Base-by-base conservation (phyloP, 2,329 filamentous ascomycete genomes). In the Dactylellina parvicollis region DNA sequence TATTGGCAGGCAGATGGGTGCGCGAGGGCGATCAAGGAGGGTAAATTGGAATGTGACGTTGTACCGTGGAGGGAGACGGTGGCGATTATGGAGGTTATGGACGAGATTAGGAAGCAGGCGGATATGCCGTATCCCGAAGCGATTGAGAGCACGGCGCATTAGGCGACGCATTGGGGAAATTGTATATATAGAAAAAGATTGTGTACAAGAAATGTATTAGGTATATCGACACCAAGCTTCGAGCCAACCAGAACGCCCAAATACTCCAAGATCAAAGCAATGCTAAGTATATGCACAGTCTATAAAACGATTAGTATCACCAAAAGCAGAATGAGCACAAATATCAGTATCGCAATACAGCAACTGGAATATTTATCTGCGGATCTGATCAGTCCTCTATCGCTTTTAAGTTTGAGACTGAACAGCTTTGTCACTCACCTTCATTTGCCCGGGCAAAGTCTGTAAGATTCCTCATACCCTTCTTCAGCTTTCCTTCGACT, bases 381-480 rank as follows among this genome's bases (percentile, higher is more conserved):
- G 38, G 3, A 30, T 20, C 10, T 14, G 12, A 14, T 38, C 3
- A 14, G 4, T 5, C 12, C 3, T 9, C 16, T 7, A 38, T 5
- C 16, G 12, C 34, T 5, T 38, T n/a, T 38, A 4, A 14, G 5
- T 14, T 38, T 9, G 34, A 38, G 3, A 7, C 3, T 5, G 12
- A 38, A 5, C 10, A 18, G 26, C 24, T n/a, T 34, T 26, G 83
- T 84, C 5, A 42, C 78, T 84, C 83, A 86, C 96, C 95, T 85
- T 99, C 95, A 81, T 96, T 98, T 82, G 89, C 87, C 80, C 89
- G 87, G 78, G 97, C 91, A 69, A 99, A 89, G 81, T 90, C 87
- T 76, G 89, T 88, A 78, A 99, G 87, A 83, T 91, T 94, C 82
- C 91, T 90, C 83, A 98, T 87, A 18, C 95, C 95, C 64, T 86